A percentile compares a stretch with the other conserved stretches of the same genome.
Conservation (phyloP, 1,284 basidiomycete genomes). For the Xanthoconium separans region DNA sequence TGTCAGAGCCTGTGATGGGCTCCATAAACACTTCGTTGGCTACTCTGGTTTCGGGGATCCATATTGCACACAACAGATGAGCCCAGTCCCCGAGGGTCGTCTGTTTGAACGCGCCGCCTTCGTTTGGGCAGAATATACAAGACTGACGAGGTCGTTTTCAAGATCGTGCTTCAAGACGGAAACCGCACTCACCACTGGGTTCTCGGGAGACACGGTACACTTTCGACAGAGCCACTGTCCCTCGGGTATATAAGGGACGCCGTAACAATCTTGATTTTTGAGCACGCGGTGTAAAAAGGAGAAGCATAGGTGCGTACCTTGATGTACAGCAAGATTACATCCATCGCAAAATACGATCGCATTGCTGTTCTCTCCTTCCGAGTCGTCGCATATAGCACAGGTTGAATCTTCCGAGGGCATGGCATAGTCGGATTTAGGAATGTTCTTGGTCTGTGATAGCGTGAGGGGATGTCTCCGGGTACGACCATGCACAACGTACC, state of each 20-base stretch:
- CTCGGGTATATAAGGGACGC: constrained; percentile 98
- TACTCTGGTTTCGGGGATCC: constrained; percentile 95
- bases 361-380: constrained; percentile 98
- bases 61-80: constrained; percentile 95
- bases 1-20: constrained; percentile 89
- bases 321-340: constrained; percentile 98
- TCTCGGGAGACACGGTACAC: constrained; percentile 97
- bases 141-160: constrained; percentile 46
- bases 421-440: constrained; percentile 81
- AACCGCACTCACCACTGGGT: constrained; percentile 74
- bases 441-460: constrained; percentile 73
- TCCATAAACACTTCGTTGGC: constrained; percentile 99
- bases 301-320: constrained; percentile 63
- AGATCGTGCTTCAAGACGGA: background rate
- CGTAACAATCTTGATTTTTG: constrained; percentile 83
- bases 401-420: constrained; percentile 91
- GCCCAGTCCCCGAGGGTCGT: constrained; percentile 94
- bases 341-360: constrained; percentile 99
- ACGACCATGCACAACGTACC: constrained; percentile 45
- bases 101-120: constrained; percentile 99
- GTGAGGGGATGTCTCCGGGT: background rate
- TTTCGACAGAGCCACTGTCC: constrained; percentile 99
- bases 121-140: constrained; percentile 93
- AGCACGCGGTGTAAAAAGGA: constrained; percentile 4
- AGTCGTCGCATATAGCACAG: constrained; percentile 97